These are phyloP conservation scores for Fimicolochytrium jonesii DNA, from an alignment of 192 early-diverging fungal species.

Conservation along the genomic window DNA sequence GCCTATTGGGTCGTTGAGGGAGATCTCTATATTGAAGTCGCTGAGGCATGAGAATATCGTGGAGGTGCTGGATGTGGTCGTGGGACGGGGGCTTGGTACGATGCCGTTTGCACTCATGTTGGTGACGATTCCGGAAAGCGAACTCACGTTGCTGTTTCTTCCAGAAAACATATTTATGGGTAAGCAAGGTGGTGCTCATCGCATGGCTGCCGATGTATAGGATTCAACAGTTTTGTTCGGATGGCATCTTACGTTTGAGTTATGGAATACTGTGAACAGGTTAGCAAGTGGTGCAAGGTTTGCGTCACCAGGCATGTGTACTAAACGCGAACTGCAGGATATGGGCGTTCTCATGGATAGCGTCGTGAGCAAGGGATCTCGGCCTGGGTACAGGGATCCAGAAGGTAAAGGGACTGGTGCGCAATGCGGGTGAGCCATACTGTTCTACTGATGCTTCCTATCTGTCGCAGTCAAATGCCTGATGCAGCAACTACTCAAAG, in stretches of 20 bases:
- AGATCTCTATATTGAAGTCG: constrained; percentile 64
- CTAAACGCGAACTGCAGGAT: constrained; percentile 27
- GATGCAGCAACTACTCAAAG: constrained; percentile 84
- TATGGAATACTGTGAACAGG: constrained; percentile 88
- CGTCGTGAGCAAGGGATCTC: constrained; percentile 19
- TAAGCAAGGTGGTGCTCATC: constrained; percentile 2
- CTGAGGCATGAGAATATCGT: constrained; percentile 75
- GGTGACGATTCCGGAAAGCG: not conserved
- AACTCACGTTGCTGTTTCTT: constrained; percentile 23
- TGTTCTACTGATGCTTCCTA: too few relatives aligned
- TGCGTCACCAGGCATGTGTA: not conserved
- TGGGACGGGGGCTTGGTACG: constrained; percentile 53
- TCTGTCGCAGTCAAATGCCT: constrained; percentile 68
- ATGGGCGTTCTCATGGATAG: constrained; percentile 48
- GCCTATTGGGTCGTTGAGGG: constrained; percentile 69
- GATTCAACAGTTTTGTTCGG: too few relatives aligned
- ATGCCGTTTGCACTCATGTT: not conserved
- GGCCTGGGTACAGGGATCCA: constrained; percentile 4
- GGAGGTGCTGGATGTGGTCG: constrained; percentile 64
- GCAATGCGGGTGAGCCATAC: too few relatives aligned
- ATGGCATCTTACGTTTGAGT: constrained; percentile 35
- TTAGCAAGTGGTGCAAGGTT: constrained; percentile 8
- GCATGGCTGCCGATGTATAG: not conserved
- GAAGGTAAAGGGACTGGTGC: too few relatives aligned
- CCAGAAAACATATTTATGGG: constrained; percentile 75